Evolutionary conservation across 2,329 filamentous ascomycete species (phyloP).

Genomic region (Fusarium incarnatum): DNA sequence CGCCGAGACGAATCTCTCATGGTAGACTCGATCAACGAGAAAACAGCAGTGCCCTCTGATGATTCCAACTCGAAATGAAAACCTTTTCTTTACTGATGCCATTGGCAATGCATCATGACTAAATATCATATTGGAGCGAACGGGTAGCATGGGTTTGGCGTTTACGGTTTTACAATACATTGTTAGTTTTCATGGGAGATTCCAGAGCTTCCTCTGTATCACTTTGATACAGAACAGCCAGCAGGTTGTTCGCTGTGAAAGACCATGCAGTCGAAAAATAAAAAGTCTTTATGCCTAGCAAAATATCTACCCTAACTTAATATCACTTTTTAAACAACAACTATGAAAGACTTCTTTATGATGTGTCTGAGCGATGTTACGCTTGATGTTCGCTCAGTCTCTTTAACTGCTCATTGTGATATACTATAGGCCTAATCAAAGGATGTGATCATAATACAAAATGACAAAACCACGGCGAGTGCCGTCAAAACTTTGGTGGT

Average conservation of each 20-base stretch:
- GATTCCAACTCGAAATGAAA: conserved; percentile 36
- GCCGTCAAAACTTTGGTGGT: conserved; percentile 35
- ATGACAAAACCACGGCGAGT: conserved; percentile 20
- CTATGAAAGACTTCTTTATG: not conserved
- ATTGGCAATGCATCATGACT: conserved; percentile 2
- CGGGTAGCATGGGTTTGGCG: conserved; percentile 42
- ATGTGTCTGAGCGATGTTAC: not conserved
- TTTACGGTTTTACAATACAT: conserved; percentile 26
- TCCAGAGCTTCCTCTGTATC: conserved; percentile 5
- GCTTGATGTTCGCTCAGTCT: not conserved
- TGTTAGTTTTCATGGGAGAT: conserved; percentile 1
- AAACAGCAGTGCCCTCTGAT: conserved; percentile 37
- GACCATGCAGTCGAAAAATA: not conserved
- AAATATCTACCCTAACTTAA: not conserved
- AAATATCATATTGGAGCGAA: conserved; percentile 11
- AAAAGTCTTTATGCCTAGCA: not conserved
- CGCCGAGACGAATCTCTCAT: conserved; percentile 40
- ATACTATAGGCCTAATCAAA: conserved; percentile 14
- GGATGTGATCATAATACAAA: conserved; percentile 28
- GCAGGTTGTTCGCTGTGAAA: not conserved
- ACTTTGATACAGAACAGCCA: not conserved
- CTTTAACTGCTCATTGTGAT: not conserved
- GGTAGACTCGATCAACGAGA: conserved; percentile 47
- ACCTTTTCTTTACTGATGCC: not conserved
- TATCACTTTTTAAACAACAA: not conserved